Evolutionary conservation across 768 basidiomycete species (phyloP).

Genomic region (Nidularia sp.): DNA sequence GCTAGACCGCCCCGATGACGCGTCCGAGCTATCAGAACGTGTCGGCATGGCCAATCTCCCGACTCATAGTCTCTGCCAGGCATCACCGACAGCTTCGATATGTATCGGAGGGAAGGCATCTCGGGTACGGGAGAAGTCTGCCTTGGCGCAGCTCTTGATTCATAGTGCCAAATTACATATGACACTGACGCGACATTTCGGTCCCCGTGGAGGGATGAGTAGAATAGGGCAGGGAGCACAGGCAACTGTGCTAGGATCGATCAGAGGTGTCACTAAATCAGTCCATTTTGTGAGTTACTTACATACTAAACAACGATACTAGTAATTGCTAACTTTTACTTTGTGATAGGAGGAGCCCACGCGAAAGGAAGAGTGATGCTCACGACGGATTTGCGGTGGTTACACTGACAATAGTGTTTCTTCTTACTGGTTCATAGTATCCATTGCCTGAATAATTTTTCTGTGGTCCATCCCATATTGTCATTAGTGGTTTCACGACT

Average conservation of each 20-base stretch:
- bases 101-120: background rate
- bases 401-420: too few species aligned
- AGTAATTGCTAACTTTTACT: background rate
- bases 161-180: background rate
- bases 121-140: background rate
- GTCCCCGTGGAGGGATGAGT: background rate
- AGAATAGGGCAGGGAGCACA: background rate
- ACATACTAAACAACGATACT: background rate
- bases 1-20: slow-evolving; percentile 6
- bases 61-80: slow-evolving; percentile 10
- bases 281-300: background rate
- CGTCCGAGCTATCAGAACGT: slow-evolving; percentile 1
- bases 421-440: too few species aligned
- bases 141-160: background rate
- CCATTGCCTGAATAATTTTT: too few species aligned
- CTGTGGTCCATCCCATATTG: too few species aligned
- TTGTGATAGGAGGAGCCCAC: background rate
- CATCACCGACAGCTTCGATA: background rate
- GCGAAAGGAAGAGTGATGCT: background rate
- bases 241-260: background rate
- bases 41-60: slow-evolving; percentile 14
- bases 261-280: background rate
- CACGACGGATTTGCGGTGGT: too few species aligned
- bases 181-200: background rate
- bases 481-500: too few species aligned